Conservation (phyloP, 2,329 filamentous ascomycete genomes). For the Monosporascus sp. region DNA sequence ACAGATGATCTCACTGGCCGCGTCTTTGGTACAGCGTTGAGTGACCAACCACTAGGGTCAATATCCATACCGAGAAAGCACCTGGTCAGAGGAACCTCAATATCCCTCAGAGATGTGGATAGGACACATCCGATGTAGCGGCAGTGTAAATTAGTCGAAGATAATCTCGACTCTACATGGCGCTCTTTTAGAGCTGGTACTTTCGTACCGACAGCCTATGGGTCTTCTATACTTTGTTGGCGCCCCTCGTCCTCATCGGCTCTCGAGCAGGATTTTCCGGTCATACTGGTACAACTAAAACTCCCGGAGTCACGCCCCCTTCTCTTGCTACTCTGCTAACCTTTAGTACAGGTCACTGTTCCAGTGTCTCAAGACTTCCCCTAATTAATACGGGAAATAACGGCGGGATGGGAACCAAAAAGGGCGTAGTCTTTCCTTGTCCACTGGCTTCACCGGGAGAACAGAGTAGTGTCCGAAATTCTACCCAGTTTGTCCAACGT, state of each 20-base stretch:
- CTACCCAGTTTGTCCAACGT: not conserved
- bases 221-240: not conserved
- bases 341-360: not conserved
- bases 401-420: not conserved
- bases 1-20: not conserved
- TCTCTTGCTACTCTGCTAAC: not conserved
- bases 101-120: not conserved
- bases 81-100: not conserved
- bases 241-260: not conserved
- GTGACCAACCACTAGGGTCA: not conserved
- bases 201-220: not conserved
- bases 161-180: not conserved
- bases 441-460: not conserved
- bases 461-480: not conserved
- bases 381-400: not conserved
- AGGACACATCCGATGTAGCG: not conserved
- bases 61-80: not conserved
- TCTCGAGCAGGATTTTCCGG: no score
- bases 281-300: not conserved
- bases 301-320: not conserved
- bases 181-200: not conserved
- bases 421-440: not conserved
- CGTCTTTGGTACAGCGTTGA: not conserved
- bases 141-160: not conserved
- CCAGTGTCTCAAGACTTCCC: not conserved